Conservation (phyloP, 108 stramenopile genomes). For the Nitzschia inconspicua region DNA sequence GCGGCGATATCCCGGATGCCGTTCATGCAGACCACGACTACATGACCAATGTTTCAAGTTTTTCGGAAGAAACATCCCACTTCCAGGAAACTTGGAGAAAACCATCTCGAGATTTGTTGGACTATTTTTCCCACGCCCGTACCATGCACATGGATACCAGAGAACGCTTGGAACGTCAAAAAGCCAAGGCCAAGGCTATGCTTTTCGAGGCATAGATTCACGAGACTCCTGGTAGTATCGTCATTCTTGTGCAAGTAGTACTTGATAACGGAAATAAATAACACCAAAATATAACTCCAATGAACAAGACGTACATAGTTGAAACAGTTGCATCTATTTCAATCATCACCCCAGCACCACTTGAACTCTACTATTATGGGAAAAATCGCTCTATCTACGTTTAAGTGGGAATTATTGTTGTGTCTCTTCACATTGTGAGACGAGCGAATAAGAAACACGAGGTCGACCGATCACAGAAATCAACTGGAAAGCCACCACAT, state of each 20-base stretch:
- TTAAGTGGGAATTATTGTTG: too few relatives aligned
- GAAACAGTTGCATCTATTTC: too few relatives aligned
- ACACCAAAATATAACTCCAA: too few relatives aligned
- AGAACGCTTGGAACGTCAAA: background rate
- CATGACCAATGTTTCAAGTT: constrained; percentile 24
- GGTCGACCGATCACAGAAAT: too few relatives aligned
- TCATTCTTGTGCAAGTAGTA: background rate
- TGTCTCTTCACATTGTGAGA: too few relatives aligned
- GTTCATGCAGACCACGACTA: constrained; percentile 20
- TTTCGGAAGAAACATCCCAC: constrained; percentile 30
- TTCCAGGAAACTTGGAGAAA: constrained; percentile 26
- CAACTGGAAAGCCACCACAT: too few relatives aligned
- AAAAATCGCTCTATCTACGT: too few relatives aligned
- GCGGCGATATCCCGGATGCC: constrained; percentile 20
- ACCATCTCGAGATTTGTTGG: constrained; percentile 19
- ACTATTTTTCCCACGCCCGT: constrained; percentile 24
- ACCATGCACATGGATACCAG: constrained; percentile 8
- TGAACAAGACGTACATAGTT: too few relatives aligned
- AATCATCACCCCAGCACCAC: too few relatives aligned
- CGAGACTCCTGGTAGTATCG: background rate
- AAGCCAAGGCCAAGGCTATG: background rate
- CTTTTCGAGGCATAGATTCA: constrained; percentile 13
- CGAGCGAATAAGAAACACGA: too few relatives aligned
- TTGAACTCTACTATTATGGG: too few relatives aligned
- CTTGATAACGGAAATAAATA: too few relatives aligned